A percentile compares a stretch with the other conserved stretches of the same genome.
Conservation (phyloP, 2,329 filamentous ascomycete species). For the Aspergillus pseudoviridinutans region DNA sequence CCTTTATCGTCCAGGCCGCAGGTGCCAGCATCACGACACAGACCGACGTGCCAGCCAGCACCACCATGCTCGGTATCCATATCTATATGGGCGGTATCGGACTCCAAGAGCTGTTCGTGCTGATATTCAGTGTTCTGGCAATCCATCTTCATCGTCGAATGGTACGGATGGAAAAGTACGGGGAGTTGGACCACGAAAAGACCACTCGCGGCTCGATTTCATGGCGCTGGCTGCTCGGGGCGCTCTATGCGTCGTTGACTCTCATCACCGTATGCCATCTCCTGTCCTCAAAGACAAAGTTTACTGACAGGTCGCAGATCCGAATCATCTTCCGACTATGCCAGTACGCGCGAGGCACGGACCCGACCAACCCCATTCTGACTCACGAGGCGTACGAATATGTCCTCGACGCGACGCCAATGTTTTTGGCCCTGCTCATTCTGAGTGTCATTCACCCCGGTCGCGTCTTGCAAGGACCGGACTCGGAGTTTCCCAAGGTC, state of each 20-base stretch:
- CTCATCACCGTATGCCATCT: conserved; percentile 41
- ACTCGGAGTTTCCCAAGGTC: conserved; percentile 44
- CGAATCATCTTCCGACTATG: conserved; percentile 57
- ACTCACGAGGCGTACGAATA: conserved; percentile 38
- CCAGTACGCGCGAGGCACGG: conserved; percentile 52
- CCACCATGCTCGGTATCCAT: conserved; percentile 18
- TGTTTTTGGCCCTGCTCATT: conserved; percentile 34
- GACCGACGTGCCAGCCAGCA: background rate
- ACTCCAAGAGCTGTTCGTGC: conserved; percentile 53
- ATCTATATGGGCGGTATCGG: conserved; percentile 32
- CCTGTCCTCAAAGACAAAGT: too few species aligned
- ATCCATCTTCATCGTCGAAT: conserved; percentile 45
- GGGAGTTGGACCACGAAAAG: background rate
- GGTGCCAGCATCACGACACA: conserved; percentile 9
- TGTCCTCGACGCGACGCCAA: conserved; percentile 38
- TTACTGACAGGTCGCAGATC: background rate
- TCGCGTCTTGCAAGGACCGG: conserved; percentile 32
- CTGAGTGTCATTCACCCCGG: conserved; percentile 40
- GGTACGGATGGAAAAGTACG: conserved; percentile 27
- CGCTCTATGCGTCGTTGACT: conserved; percentile 49
- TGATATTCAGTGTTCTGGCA: conserved; percentile 48
- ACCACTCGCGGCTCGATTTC: background rate
- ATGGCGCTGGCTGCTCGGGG: conserved; percentile 37
- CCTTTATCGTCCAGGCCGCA: conserved; percentile 22
- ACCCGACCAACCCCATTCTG: conserved; percentile 33